Percentiles rank a stretch among this genome's conserved stretches.
phyloP scores from a whole-genome alignment of 331 rosid genomes.

The Acacia concinna region DNA sequence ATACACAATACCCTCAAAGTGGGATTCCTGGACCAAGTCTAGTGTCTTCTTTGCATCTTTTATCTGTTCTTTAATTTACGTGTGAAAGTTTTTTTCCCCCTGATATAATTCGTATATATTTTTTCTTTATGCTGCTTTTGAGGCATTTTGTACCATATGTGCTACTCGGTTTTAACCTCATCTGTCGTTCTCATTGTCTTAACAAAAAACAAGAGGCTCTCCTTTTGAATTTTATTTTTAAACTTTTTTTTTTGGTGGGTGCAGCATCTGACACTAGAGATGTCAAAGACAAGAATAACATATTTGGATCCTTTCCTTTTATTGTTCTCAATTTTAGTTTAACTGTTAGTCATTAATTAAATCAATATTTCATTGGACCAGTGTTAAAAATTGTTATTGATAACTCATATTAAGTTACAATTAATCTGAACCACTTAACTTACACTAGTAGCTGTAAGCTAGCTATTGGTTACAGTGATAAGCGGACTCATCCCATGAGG shows the following conservation, averaged over 20 bases:
- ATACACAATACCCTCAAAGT: not conserved
- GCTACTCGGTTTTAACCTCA: not conserved
- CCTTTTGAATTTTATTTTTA: not conserved
- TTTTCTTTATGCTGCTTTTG: not conserved
- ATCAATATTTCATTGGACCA: too few species aligned
- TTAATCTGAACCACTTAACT: too few species aligned
- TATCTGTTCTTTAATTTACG: not conserved
- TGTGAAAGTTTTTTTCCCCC: not conserved
- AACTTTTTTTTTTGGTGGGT: not conserved
- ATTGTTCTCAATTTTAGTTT: not conserved
- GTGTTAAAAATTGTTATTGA: too few species aligned
- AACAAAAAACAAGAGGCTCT: not conserved
- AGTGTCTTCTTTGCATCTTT: not conserved
- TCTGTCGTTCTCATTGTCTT: not conserved
- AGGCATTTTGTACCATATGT: not conserved
- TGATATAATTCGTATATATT: too few species aligned
- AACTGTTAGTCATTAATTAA: too few species aligned
- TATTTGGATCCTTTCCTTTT: not conserved
- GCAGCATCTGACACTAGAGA: not conserved
- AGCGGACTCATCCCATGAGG: too few species aligned
- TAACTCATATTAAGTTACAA: too few species aligned
- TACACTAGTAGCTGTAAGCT: too few species aligned
- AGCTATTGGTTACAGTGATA: too few species aligned
- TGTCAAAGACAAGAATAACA: not conserved
- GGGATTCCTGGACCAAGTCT: not conserved